Conservation (phyloP, 2,329 filamentous ascomycete species). For the Claviceps pazoutovae region DNA sequence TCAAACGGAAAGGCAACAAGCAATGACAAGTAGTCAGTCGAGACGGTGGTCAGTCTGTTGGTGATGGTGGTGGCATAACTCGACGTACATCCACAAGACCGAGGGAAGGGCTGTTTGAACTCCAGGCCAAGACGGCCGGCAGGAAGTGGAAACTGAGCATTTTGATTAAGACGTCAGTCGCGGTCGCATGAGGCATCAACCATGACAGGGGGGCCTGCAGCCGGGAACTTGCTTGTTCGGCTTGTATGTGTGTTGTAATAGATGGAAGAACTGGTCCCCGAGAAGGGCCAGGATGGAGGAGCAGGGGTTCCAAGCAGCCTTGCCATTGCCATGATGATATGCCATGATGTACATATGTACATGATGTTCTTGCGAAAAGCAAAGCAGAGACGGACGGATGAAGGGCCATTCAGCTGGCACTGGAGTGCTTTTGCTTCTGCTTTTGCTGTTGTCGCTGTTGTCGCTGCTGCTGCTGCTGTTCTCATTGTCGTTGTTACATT, state of each 20-base stretch:
- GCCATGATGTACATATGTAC: neutral
- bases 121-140: conserved; percentile 1
- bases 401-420: neutral
- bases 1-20: neutral
- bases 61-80: neutral
- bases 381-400: conserved; percentile 2
- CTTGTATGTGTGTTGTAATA: conserved; percentile 2
- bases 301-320: conserved; percentile 5
- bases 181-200: conserved; percentile 8
- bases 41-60: neutral
- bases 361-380: neutral
- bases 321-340: neutral
- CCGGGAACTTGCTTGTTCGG: conserved; percentile 15
- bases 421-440: conserved; percentile 7
- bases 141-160: conserved; percentile 1
- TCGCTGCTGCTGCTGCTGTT: conserved; percentile 7
- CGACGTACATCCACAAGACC: neutral
- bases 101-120: neutral
- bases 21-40: neutral
- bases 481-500: neutral
- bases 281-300: conserved; percentile 4
- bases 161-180: conserved; percentile 6
- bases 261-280: neutral
- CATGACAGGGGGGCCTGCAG: conserved; percentile 13
- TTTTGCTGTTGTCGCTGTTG: neutral